Conservation (phyloP, 306 rosid species). For the Albizia julibrissin region DNA sequence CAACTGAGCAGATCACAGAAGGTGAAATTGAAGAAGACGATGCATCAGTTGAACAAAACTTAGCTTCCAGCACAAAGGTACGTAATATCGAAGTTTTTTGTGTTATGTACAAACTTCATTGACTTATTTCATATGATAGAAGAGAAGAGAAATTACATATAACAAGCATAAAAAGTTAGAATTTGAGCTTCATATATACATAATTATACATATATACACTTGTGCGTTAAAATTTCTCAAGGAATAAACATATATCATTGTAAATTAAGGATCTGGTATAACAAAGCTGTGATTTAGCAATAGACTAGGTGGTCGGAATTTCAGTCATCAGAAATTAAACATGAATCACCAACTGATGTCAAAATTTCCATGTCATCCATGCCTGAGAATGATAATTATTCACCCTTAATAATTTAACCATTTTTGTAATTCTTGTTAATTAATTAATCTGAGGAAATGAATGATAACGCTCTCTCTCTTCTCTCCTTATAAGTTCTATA, state of each 20-base stretch:
- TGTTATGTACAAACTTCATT: not conserved
- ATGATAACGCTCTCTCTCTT: too few relatives aligned
- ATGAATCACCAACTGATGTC: not conserved
- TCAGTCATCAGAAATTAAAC: not conserved
- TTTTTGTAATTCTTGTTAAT: not conserved
- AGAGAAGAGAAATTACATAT: not conserved
- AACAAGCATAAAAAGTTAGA: not conserved
- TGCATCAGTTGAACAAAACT: slow-evolving; percentile 40
- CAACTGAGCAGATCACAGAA: slow-evolving; percentile 40
- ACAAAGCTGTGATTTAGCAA: not conserved
- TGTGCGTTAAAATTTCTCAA: not conserved
- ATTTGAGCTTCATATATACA: not conserved
- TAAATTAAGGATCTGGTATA: not conserved
- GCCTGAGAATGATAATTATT: not conserved
- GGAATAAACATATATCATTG: not conserved
- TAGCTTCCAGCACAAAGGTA: slow-evolving; percentile 48
- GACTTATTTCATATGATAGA: not conserved
- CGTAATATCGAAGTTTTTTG: not conserved
- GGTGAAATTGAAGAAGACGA: slow-evolving; percentile 68
- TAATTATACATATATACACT: not conserved
- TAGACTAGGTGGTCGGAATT: not conserved
- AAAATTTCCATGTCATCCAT: too few relatives aligned
- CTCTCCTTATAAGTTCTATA: too few relatives aligned
- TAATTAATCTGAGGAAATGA: too few relatives aligned
- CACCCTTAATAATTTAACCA: not conserved